Evolutionary conservation across 306 rosid species (phyloP).

Genomic region (Nissolia schottii): DNA sequence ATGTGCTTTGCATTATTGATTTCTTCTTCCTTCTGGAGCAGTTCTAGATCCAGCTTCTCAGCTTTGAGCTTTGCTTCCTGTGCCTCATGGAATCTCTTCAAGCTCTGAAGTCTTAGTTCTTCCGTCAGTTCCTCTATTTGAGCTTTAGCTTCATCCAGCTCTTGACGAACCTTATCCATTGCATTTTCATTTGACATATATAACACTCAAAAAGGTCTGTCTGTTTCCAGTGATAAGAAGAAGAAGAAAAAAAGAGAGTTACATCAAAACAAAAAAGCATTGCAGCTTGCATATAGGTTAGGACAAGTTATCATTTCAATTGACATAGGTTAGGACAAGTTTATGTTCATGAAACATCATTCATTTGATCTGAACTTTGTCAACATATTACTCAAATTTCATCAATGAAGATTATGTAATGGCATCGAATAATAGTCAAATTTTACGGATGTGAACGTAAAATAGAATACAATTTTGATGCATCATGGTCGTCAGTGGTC

Average conservation of each 20-base stretch:
- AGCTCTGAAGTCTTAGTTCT: slow-evolving; percentile 44
- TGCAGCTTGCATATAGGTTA: background rate
- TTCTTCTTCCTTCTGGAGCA: slow-evolving; percentile 46
- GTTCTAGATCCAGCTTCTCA: slow-evolving; percentile 52
- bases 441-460: too few relatives aligned
- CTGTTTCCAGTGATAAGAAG: slow-evolving; percentile 4
- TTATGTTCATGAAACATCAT: background rate
- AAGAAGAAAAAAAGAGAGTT: background rate
- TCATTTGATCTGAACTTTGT: background rate
- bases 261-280: background rate
- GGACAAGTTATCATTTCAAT: background rate
- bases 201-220: slow-evolving; percentile 12
- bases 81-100: slow-evolving; percentile 48
- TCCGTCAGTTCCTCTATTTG: slow-evolving; percentile 55
- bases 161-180: slow-evolving; percentile 54
- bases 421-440: too few relatives aligned
- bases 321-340: background rate
- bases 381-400: background rate
- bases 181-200: slow-evolving; percentile 12
- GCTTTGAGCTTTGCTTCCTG: slow-evolving; percentile 46
- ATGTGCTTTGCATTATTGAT: slow-evolving; percentile 22
- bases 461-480: too few relatives aligned
- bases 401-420: slow-evolving; percentile 8
- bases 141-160: slow-evolving; percentile 57
- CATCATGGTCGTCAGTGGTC: too few relatives aligned